Evolutionary conservation across 2,329 filamentous ascomycete species (phyloP), one percentile per base, ranked within the genome.

Genomic region (Ophiostoma sp.): DNA sequence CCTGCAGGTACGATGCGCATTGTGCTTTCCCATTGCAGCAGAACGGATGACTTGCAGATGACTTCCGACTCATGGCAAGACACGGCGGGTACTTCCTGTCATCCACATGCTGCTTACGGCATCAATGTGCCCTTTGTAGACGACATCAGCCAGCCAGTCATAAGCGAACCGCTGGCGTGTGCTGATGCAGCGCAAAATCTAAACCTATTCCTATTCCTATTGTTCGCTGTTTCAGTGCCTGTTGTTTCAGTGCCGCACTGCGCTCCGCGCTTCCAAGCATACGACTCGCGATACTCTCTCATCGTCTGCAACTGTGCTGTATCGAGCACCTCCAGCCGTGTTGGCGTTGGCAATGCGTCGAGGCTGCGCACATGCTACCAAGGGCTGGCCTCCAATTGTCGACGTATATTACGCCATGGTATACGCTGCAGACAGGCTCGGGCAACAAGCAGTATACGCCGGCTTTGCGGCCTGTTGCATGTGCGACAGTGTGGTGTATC

Each of bases 1-100:
- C 9, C 49, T 55, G 49, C 49, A 55, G 49, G 49, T 55, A 55
- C 18, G 49, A 7, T 27, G 49, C 27, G 27, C 49, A 27, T 55
- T 55, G 49, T 11, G 18, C 49, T 55, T 55, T 55, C 49, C 49
- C 7, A 55, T 55, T 55, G 49, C 49, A 55, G 49, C 18, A 55
- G 9, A 36, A n/a, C 18, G 18, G n/a, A 55, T 27, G 18, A 55
- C 47, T 49, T 49, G 27, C 18, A 55, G 49, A 55, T 55, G 27
- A 27, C 27, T 27, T 27, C 27, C 27, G 27, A 27, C 27, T 27
- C 27, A 27, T 27, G 27, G 27, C 27, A 27, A 27, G 27, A 27
- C 27, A 27, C 27, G 27, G 27, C 27, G 27, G 27, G 27, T 27
- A 27, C 27, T 27, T 27, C 27, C 27, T 27, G 27, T 27, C 27